Conservation (phyloP, 495 filamentous ascomycete species). For the Lasiosphaeria miniovina region DNA sequence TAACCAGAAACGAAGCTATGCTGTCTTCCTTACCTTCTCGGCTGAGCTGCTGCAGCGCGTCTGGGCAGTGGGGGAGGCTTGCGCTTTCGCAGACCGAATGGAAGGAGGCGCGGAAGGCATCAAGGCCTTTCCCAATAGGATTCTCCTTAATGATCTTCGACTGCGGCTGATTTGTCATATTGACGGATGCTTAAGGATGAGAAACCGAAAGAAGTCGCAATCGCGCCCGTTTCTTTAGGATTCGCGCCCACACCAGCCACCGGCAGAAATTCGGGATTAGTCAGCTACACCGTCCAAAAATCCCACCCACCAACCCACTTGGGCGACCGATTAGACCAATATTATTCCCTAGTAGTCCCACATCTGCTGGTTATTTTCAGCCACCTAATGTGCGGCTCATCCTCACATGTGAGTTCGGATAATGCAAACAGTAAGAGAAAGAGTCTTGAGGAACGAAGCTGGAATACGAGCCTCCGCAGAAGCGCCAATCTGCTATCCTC, state of each 20-base stretch:
- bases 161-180: slow-evolving; percentile 23
- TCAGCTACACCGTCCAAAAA: not conserved
- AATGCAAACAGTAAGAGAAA: no score
- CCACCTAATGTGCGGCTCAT: no score
- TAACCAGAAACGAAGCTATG: no score
- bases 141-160: slow-evolving; percentile 32
- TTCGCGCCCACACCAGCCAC: not conserved
- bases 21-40: slow-evolving; percentile 27
- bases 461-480: no score
- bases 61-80: slow-evolving; percentile 18
- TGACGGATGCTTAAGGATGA: not conserved
- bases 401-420: no score
- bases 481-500: no score
- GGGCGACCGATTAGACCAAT: no score
- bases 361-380: no score
- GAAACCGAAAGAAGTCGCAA: no score
- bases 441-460: no score
- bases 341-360: no score
- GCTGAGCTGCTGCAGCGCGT: slow-evolving; percentile 30
- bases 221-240: not conserved
- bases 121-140: slow-evolving; percentile 37
- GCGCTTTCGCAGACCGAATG: slow-evolving; percentile 25
- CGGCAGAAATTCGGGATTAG: slow-evolving; percentile 8
- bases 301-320: no score
- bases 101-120: slow-evolving; percentile 35